Percentiles rank a stretch among this genome's conserved stretches.
Conservation (phyloP, 352 stramenopile species). For the Globisporangium viniferum region DNA sequence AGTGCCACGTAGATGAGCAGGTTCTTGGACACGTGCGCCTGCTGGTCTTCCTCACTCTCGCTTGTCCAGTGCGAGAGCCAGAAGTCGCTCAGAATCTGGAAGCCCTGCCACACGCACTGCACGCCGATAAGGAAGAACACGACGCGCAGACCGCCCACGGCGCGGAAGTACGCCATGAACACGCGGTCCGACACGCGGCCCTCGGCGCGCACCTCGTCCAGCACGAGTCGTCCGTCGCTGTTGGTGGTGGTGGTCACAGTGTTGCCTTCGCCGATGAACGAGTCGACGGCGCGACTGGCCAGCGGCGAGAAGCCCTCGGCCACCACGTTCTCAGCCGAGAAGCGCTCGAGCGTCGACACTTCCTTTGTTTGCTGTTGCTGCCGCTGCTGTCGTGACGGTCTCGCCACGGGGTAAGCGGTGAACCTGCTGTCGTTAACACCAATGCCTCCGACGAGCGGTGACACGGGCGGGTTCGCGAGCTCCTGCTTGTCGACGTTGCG, state of each 20-base stretch:
- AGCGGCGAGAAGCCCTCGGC: slow-evolving; percentile 35
- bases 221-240: slow-evolving; percentile 18
- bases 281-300: slow-evolving; percentile 26
- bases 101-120: slow-evolving; percentile 81
- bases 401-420: background rate
- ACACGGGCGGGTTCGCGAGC: slow-evolving; percentile 29
- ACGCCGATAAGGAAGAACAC: slow-evolving; percentile 43
- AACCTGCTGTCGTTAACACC: background rate
- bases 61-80: slow-evolving; percentile 91
- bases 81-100: slow-evolving; percentile 86
- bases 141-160: slow-evolving; percentile 43
- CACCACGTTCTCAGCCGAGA: slow-evolving; percentile 22
- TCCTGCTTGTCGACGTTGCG: slow-evolving; percentile 37
- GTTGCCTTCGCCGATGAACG: slow-evolving; percentile 29
- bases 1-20: slow-evolving; percentile 61
- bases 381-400: slow-evolving; percentile 6
- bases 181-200: slow-evolving; percentile 34
- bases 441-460: slow-evolving; percentile 29
- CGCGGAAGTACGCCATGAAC: slow-evolving; percentile 46
- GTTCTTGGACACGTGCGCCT: slow-evolving; percentile 72
- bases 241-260: background rate
- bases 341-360: slow-evolving; percentile 23
- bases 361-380: background rate
- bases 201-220: slow-evolving; percentile 30
- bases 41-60: slow-evolving; percentile 67